These are phyloP conservation scores for Coix lacrymajobi DNA, from an alignment of 176 grass and related monocot genomes.

Conservation along the genomic window DNA sequence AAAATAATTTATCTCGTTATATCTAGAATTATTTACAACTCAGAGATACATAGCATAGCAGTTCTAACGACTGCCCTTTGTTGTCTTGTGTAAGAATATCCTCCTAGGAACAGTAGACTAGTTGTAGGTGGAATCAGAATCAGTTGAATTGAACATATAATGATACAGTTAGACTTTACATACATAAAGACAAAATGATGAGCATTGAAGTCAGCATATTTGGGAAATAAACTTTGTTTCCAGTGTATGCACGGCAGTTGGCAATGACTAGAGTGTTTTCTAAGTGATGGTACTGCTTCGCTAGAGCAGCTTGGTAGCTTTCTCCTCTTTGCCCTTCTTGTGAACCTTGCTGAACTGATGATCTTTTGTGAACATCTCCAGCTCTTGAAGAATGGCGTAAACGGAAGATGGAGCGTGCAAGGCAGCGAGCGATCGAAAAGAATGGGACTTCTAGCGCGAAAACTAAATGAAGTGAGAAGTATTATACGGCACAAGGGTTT, in stretches of 20 bases:
- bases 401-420: slow-evolving; percentile 86
- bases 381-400: slow-evolving; percentile 93
- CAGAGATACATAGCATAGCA: background rate
- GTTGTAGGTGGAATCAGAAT: background rate
- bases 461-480: background rate
- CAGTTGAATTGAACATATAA: background rate
- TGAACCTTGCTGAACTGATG: background rate
- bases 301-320: background rate
- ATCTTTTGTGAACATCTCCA: slow-evolving; percentile 20
- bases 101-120: background rate
- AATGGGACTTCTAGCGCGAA: slow-evolving; percentile 43
- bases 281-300: background rate
- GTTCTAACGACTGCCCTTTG: background rate
- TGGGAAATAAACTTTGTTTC: background rate
- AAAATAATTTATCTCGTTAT: background rate
- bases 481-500: background rate
- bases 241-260: background rate
- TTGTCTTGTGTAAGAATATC: background rate
- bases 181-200: background rate
- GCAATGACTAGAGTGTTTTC: background rate
- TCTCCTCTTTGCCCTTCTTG: background rate
- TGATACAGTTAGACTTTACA: background rate
- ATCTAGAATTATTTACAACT: background rate
- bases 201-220: background rate
- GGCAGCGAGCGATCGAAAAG: slow-evolving; percentile 76